Base-by-base conservation (phyloP, 257 asterid species). In the Fraxinus cuspidata region DNA sequence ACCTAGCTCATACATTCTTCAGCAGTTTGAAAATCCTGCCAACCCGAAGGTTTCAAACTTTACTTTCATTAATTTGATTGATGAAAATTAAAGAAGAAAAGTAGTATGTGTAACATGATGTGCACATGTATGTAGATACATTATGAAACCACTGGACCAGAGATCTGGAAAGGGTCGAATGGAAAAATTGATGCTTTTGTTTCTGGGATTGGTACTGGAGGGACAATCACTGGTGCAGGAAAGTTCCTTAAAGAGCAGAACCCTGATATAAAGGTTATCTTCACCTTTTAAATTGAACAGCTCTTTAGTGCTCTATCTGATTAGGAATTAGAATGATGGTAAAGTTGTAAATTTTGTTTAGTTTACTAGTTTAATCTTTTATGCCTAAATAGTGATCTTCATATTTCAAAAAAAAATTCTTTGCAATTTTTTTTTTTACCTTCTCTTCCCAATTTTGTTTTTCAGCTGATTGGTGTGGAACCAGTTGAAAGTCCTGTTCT, bases 81-180 rank as follows among this genome's bases (percentile, higher is more conserved):
- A 74, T 35, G 37, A 63, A 72, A 68, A 35, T 56, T 15, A 16
- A 27, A 12, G 19, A 64, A 72, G 27, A 2, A 29, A 74, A 27
- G 29, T 60, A 60, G 29, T 47, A 27, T 18, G 35, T 31, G 32
- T n/a, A 27, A 49, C 63, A 27, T 51, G 56, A 65, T 51, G 3
- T 73, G 16, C 40, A 5, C 40, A 11, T 11, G 49, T 60, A 60
- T 81, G 42, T 63, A 92, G 97, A 82, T 89, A 80, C 97, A 92
- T 83, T 91, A 92, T 77, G 95, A 92, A 78, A 92, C 97, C 70
- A 92, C 97, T n/a, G 97, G 97, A 31, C 96, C 97, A 25, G 97
- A 92, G 83, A 49, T 92, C 72, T 92, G 97, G 96, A 84, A 85
- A 80, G 92, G 88, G 29, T 82, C 96, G 47, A 76, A 71, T 12